A percentile compares a stretch with the other conserved stretches of the same genome.
Evolutionary conservation across 2,329 filamentous ascomycete species (phyloP).

Genomic region (Verticillium albo-atrum): DNA sequence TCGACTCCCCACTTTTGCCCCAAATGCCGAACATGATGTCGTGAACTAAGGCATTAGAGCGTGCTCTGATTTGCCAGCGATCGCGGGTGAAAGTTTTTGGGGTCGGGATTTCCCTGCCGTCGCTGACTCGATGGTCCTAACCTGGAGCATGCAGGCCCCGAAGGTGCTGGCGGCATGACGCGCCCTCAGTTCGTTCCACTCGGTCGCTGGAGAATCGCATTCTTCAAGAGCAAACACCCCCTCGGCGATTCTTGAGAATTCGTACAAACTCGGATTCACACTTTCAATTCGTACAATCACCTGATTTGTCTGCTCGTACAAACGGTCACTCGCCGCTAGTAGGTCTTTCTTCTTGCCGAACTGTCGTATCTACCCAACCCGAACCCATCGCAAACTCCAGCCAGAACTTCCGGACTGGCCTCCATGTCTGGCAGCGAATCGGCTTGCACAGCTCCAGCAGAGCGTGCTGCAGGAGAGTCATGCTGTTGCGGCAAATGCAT

Average conservation of each 20-base stretch:
- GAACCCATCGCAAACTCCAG: too few relatives aligned
- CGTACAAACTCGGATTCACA: not conserved
- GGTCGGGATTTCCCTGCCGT: not conserved
- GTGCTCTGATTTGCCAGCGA: not conserved
- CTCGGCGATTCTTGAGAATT: not conserved
- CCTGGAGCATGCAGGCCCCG: not conserved
- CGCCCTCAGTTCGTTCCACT: not conserved
- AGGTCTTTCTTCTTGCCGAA: too few relatives aligned
- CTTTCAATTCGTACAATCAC: not conserved
- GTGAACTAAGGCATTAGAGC: not conserved
- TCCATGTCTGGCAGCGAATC: not conserved
- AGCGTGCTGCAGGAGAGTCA: not conserved
- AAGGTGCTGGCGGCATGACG: not conserved
- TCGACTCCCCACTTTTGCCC: not conserved
- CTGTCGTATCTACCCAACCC: too few relatives aligned
- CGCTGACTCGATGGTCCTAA: not conserved
- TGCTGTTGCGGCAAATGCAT: not conserved
- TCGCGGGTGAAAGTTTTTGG: not conserved
- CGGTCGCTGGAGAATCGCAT: not conserved
- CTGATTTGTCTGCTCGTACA: not conserved
- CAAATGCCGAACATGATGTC: not conserved
- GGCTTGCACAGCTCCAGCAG: not conserved
- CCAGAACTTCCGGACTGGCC: not conserved
- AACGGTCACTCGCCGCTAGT: not conserved
- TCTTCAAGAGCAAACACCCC: not conserved